Evolutionary conservation across 2,329 filamentous ascomycete species (phyloP).

Genomic region (Pestalotiopsis sp.): DNA sequence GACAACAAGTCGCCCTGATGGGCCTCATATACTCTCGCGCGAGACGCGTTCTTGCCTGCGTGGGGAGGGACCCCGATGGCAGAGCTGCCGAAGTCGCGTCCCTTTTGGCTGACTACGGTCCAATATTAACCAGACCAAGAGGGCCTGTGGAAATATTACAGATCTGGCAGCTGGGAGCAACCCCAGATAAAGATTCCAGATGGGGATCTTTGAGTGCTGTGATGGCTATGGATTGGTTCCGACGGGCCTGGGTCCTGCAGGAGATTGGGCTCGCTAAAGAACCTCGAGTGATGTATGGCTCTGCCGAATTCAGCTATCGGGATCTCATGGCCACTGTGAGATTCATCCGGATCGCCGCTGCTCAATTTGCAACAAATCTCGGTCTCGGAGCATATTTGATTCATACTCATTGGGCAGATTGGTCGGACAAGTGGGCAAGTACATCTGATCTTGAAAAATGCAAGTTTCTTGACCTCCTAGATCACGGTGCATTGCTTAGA

Average conservation of each 20-base stretch:
- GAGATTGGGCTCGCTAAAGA: slow-evolving; percentile 12
- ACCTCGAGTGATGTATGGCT: slow-evolving; percentile 12
- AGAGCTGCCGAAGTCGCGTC: neutral
- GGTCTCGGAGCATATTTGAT: neutral
- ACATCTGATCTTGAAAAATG: neutral
- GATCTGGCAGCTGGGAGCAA: neutral
- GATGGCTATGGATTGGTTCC: slow-evolving; percentile 3
- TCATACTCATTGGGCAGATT: slow-evolving; percentile 12
- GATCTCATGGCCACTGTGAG: neutral
- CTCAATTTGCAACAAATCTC: neutral
- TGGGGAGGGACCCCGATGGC: neutral
- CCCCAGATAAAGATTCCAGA: neutral
- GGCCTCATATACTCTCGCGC: neutral
- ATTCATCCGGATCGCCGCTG: neutral
- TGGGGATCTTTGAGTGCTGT: neutral
- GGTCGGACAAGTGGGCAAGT: neutral
- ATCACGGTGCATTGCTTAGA: slow-evolving; percentile 9
- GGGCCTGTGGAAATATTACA: no score
- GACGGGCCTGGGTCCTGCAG: slow-evolving; percentile 11
- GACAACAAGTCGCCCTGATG: neutral
- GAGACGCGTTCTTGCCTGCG: no score
- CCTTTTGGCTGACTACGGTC: neutral
- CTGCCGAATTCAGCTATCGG: slow-evolving; percentile 15
- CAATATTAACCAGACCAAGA: neutral
- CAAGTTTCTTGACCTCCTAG: slow-evolving; percentile 14